These are phyloP conservation scores for Penicillium bovifimosum DNA, from an alignment of 495 filamentous ascomycete species.

Conservation along the genomic window DNA sequence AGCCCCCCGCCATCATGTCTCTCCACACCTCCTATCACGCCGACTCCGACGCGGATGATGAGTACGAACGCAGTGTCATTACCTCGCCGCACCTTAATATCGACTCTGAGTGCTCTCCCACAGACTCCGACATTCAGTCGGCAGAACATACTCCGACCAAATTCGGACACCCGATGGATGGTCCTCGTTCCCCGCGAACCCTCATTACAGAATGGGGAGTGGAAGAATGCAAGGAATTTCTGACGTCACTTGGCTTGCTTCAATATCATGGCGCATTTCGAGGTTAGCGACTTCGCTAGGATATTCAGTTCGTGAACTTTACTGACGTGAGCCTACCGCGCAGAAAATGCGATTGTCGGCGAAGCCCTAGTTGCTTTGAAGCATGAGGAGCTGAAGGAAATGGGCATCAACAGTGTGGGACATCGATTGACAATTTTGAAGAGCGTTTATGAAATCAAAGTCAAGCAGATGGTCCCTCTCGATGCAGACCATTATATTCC, in stretches of 20 bases:
- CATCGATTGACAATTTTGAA: constrained; percentile 94
- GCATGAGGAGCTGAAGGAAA: constrained; percentile 90
- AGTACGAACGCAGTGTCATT: constrained; percentile 80
- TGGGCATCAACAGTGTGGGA: constrained; percentile 86
- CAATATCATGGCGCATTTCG: constrained; percentile 81
- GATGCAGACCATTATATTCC: constrained; percentile 93
- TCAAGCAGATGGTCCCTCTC: constrained; percentile 82
- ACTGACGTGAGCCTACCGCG: neutral
- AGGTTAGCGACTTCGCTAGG: constrained; percentile 47
- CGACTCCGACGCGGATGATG: constrained; percentile 90
- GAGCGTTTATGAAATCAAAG: constrained; percentile 89
- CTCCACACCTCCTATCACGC: constrained; percentile 59
- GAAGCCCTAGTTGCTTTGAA: constrained; percentile 83
- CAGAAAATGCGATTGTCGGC: constrained; percentile 91
- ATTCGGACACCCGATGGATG: constrained; percentile 60
- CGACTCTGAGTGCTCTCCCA: constrained; percentile 75
- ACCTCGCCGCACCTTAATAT: constrained; percentile 65
- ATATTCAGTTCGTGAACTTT: neutral
- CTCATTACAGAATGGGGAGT: constrained; percentile 84
- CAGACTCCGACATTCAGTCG: constrained; percentile 73
- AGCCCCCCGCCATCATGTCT: constrained; percentile 32
- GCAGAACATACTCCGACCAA: constrained; percentile 85
- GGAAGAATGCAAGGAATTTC: constrained; percentile 82
- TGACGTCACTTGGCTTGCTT: constrained; percentile 69
- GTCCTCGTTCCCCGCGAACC: constrained; percentile 65